phyloP scores from a whole-genome alignment of 2,329 filamentous ascomycete genomes.

The Ophiostoma sp. region DNA sequence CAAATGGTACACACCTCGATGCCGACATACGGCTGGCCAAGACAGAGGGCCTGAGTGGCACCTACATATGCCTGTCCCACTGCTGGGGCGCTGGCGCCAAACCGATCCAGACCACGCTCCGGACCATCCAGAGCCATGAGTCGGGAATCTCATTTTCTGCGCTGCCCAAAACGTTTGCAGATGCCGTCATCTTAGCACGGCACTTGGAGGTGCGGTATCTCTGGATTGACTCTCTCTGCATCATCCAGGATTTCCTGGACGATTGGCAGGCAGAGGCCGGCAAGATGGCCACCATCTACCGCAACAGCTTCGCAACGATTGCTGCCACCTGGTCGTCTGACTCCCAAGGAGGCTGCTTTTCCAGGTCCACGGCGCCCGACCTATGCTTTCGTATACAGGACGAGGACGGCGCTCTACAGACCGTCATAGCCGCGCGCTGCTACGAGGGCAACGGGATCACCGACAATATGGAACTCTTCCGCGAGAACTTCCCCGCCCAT shows the following conservation, averaged over 20 bases:
- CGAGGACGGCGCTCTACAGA: neutral
- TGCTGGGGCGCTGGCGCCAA: neutral
- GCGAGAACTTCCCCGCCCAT: neutral
- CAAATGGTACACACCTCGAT: neutral
- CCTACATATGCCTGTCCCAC: conserved; percentile 6
- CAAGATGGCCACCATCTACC: neutral
- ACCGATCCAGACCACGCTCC: neutral
- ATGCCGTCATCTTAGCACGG: neutral
- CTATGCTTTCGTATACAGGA: conserved; percentile 5
- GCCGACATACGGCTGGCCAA: neutral
- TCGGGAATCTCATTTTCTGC: neutral
- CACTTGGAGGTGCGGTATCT: neutral
- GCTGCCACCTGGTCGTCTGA: neutral
- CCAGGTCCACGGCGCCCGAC: neutral
- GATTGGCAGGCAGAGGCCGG: neutral
- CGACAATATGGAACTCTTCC: neutral
- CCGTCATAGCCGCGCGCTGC: neutral
- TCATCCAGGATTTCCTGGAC: neutral
- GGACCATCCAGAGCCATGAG: neutral
- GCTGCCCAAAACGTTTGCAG: neutral
- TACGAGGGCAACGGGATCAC: conserved; percentile 4
- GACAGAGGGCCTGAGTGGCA: neutral
- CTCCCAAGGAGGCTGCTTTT: neutral
- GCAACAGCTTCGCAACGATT: neutral
- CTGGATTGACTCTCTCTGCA: conserved; percentile 4